Percentiles rank a stretch among this genome's conserved stretches.
phyloP scores from a whole-genome alignment of 2,329 filamentous ascomycete genomes.

The Verticillium longisporum region DNA sequence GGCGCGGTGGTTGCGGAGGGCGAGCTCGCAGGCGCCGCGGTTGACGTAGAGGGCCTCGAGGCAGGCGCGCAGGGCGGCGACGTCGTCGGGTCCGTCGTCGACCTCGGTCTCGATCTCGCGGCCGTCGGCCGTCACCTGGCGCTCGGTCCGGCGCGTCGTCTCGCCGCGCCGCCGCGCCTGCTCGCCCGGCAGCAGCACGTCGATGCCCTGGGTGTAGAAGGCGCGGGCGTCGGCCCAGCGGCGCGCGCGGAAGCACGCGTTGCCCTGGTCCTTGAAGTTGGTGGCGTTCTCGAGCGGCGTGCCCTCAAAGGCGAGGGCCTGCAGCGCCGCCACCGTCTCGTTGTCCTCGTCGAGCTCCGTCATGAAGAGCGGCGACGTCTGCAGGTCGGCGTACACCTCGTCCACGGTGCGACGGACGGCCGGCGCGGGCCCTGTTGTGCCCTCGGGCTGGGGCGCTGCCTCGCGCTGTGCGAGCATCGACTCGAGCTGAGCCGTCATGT shows the following conservation, averaged over 20 bases:
- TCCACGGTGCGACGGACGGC: constrained; percentile 33
- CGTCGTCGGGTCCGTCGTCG: constrained; percentile 49
- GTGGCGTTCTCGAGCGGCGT: constrained; percentile 74
- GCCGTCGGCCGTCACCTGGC: constrained; percentile 25
- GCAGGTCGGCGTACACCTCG: constrained; percentile 50
- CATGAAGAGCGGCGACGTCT: constrained; percentile 83
- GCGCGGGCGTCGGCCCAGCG: constrained; percentile 79
- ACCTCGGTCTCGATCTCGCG: constrained; percentile 26
- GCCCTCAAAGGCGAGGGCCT: constrained; percentile 88
- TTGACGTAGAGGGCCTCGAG: constrained; percentile 79
- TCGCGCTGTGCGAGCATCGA: constrained; percentile 22
- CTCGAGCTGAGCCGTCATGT: not conserved
- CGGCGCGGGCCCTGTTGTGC: constrained; percentile 17
- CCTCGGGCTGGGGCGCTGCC: constrained; percentile 37
- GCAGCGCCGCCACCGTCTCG: constrained; percentile 75
- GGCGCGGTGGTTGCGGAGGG: constrained; percentile 80
- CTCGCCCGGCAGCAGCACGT: constrained; percentile 61
- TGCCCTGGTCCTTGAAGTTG: constrained; percentile 87
- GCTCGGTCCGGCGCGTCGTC: constrained; percentile 10
- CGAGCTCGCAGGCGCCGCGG: constrained; percentile 82
- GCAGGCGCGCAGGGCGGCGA: constrained; percentile 51
- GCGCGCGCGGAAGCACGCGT: constrained; percentile 72
- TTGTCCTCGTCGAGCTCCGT: constrained; percentile 85
- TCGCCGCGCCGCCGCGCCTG: constrained; percentile 38
- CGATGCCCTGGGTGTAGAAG: constrained; percentile 84